Conservation (phyloP, 768 basidiomycete genomes). For the Tulasnella sp. region DNA sequence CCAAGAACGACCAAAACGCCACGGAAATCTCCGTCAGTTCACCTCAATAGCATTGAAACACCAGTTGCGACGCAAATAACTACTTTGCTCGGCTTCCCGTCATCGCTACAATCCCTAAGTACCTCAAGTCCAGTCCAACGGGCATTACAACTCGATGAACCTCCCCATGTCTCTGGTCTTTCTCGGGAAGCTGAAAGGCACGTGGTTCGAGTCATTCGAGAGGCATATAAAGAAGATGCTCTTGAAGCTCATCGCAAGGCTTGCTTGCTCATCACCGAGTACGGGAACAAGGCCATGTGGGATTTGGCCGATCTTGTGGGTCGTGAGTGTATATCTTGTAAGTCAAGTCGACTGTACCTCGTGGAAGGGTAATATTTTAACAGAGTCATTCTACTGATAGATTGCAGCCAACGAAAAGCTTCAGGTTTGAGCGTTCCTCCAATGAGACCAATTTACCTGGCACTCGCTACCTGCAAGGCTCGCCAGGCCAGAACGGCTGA, state of each 20-base stretch:
- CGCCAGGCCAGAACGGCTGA: background rate
- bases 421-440: background rate
- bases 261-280: background rate
- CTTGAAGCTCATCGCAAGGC: background rate
- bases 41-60: background rate
- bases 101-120: background rate
- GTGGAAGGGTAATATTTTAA: background rate
- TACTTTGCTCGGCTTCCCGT: no score
- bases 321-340: slow-evolving; percentile 7
- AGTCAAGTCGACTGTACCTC: background rate
- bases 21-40: background rate
- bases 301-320: slow-evolving; percentile 2
- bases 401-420: background rate
- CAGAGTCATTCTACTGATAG: background rate
- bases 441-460: background rate
- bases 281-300: slow-evolving; percentile 7
- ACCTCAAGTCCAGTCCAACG: background rate
- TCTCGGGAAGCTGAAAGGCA: background rate
- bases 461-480: background rate
- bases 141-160: background rate
- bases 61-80: background rate
- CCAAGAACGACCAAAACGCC: background rate
- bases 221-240: slow-evolving; percentile 9
- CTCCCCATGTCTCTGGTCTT: background rate
- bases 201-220: background rate